Conservation (phyloP, 768 basidiomycete genomes). For the Lactarius hengduanensis region DNA sequence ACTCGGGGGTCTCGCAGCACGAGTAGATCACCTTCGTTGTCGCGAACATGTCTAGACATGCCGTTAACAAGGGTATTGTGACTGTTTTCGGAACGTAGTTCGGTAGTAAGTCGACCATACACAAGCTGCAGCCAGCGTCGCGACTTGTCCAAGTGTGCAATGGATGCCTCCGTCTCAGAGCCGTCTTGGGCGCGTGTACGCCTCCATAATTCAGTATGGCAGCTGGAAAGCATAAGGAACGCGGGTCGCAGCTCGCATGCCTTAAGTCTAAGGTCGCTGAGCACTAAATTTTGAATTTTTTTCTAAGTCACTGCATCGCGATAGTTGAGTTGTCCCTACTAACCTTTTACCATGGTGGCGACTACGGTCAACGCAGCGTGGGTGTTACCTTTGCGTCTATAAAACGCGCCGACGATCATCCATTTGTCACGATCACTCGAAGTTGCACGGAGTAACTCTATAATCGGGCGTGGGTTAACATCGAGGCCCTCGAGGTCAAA, state of each 20-base stretch:
- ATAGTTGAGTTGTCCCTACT: constrained; percentile 1
- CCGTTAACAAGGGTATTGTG: constrained; percentile 6
- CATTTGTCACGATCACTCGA: constrained; percentile 51
- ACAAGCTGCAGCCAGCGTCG: constrained; percentile 49
- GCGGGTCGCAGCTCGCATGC: constrained; percentile 47
- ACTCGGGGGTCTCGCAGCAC: constrained; percentile 39
- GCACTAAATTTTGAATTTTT: constrained; percentile 36
- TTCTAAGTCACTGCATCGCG: not conserved
- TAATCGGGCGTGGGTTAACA: constrained; percentile 45
- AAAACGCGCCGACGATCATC: constrained; percentile 54
- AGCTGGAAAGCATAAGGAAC: constrained; percentile 53
- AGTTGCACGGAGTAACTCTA: constrained; percentile 46
- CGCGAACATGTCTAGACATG: not conserved
- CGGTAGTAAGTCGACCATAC: constrained; percentile 38
- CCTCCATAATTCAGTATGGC: constrained; percentile 49
- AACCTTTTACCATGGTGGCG: constrained; percentile 49
- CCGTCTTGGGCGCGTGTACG: constrained; percentile 30
- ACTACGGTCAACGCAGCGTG: constrained; percentile 45
- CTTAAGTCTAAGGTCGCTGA: constrained; percentile 39
- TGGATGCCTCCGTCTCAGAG: constrained; percentile 33
- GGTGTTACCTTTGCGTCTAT: constrained; percentile 50
- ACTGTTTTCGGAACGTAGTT: constrained; percentile 6
- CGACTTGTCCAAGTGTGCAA: constrained; percentile 42
- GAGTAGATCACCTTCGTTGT: constrained; percentile 41
- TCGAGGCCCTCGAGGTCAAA: constrained; percentile 46